Base-by-base conservation (phyloP, 805 yeast species). In the Metschnikowia lunata region DNA sequence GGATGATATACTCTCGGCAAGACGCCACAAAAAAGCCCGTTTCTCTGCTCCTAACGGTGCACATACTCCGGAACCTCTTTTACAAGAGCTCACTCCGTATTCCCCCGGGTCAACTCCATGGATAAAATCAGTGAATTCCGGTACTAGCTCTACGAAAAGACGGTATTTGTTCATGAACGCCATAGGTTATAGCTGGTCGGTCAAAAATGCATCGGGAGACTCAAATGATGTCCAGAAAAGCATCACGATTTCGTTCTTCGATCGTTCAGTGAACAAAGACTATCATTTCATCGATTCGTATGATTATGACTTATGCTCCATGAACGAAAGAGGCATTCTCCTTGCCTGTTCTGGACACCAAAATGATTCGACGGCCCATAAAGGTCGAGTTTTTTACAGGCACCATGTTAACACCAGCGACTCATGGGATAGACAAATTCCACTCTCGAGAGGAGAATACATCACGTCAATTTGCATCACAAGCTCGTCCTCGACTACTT, bases 31-130 rank as follows among this genome's bases (percentile, higher is more conserved):
- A 27, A 43, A 34, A 34, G 47, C 52, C 4, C 37, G 45, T 1
- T 38, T 45, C 26, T 42, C 44, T 30, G 26, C 46, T n/a, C 10
- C 31, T 37, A 4, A 26, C 37, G 10, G 8, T 18, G 18, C 28
- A 8, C 26, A 11, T 27, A 11, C 26, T 10, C 13, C 36, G 7
- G 27, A 13, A 30, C 13, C 4, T 28, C 31, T 7, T 32, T 28
- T 13, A 13, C 31, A 29, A 29, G 31, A 29, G 31, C 27, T 11
- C 34, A 39, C 40, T 7, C 90, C 97, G 0, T 84, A 81, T 54
- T 88, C 95, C 3, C 85, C 88, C 1, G 98, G 98, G 1, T 78
- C 85, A 7, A 91, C 98, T 0, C 96, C 96, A 0, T 89, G 90
- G 84, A 45, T 51, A 18, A 47, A 41, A 37, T 56, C 67, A 2